A percentile compares a stretch with the other conserved stretches of the same genome.
Conservation (phyloP, 495 filamentous ascomycete species). For the Alectoria sarmentosa region DNA sequence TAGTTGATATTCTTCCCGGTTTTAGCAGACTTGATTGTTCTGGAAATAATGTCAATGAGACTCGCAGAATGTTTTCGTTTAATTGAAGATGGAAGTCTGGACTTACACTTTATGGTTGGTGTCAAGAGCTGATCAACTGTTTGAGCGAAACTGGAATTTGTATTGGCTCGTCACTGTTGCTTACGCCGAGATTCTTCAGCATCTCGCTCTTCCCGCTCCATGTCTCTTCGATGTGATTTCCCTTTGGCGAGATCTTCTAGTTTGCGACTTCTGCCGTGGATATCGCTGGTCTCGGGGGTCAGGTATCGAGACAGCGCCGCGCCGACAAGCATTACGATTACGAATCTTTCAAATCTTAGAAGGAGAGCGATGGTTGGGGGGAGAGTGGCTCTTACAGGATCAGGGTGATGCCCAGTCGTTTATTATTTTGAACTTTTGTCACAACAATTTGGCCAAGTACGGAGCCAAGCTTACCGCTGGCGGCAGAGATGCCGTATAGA, state of each 20-base stretch:
- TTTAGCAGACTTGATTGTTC: no score
- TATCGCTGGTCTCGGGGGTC: constrained; percentile 21
- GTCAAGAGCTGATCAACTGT: no score
- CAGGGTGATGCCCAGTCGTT: constrained; percentile 14
- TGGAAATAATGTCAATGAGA: no score
- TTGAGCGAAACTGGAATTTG: no score
- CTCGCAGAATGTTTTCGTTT: no score
- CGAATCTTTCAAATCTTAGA: constrained; percentile 20
- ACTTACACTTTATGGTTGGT: no score
- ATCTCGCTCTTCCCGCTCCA: constrained; percentile 10
- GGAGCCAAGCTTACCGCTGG: constrained; percentile 50
- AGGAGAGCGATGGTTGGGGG: not conserved
- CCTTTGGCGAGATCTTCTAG: constrained; percentile 19
- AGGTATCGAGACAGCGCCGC: constrained; percentile 12
- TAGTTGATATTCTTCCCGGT: no score
- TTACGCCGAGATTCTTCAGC: not conserved
- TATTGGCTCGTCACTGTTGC: constrained; percentile 7
- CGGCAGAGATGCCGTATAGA: constrained; percentile 51
- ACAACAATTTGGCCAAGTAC: constrained; percentile 50
- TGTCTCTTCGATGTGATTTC: constrained; percentile 6
- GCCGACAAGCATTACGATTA: constrained; percentile 22
- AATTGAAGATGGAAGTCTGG: no score
- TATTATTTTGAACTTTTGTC: constrained; percentile 22
- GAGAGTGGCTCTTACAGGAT: constrained; percentile 11
- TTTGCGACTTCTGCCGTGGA: constrained; percentile 13